Conservation (phyloP, 1,284 basidiomycete genomes). For the Chiua sp. region DNA sequence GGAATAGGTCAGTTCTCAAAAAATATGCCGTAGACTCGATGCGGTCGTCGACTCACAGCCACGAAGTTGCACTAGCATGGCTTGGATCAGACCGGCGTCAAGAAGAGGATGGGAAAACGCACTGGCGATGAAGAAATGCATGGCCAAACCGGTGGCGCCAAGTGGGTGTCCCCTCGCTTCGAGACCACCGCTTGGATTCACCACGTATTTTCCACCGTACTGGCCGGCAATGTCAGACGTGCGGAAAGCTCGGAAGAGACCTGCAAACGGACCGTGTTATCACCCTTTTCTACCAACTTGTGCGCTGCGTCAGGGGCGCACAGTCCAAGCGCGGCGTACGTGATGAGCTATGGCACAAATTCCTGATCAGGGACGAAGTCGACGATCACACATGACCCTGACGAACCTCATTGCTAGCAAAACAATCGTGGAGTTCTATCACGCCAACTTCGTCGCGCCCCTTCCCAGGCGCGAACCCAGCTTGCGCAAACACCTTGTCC, state of each 20-base stretch:
- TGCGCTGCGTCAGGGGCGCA: slow-evolving; percentile 73
- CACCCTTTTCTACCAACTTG: slow-evolving; percentile 78
- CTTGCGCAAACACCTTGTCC: slow-evolving; percentile 72
- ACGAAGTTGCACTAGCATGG: slow-evolving; percentile 68
- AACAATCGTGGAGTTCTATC: slow-evolving; percentile 86
- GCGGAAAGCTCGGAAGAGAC: no score
- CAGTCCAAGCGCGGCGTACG: slow-evolving; percentile 81
- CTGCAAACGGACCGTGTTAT: slow-evolving; percentile 68
- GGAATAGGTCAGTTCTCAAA: not conserved
- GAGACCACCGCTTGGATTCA: slow-evolving; percentile 87
- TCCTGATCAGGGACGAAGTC: not conserved
- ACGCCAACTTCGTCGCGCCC: slow-evolving; percentile 80
- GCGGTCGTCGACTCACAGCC: slow-evolving; percentile 52
- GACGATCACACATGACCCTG: not conserved
- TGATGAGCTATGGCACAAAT: slow-evolving; percentile 58
- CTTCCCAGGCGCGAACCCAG: slow-evolving; percentile 65
- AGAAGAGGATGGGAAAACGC: slow-evolving; percentile 35
- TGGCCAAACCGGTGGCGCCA: slow-evolving; percentile 85
- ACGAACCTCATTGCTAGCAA: slow-evolving; percentile 67
- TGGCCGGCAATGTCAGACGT: not conserved
- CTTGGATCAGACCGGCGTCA: not conserved
- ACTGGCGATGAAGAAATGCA: slow-evolving; percentile 89
- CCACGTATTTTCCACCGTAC: slow-evolving; percentile 81
- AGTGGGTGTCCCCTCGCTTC: slow-evolving; percentile 89
- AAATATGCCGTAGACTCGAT: no score